Base-by-base conservation (phyloP, 495 filamentous ascomycete species). In the Aspergillus olivimuriae region DNA sequence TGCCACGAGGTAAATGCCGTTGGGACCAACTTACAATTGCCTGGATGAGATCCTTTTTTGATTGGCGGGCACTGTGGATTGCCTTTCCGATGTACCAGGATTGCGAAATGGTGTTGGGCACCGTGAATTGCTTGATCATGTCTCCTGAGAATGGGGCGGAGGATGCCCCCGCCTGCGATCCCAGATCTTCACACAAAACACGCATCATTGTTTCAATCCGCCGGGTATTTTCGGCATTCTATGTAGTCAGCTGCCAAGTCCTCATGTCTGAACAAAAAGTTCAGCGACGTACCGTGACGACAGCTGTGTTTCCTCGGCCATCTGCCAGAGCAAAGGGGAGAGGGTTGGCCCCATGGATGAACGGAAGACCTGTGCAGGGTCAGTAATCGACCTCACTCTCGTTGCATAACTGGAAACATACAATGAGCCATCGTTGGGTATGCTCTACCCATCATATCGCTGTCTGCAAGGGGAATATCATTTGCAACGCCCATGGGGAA, bases 21-120 rank as follows among this genome's bases (percentile, higher is more conserved):
- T 7, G 8, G n/a, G 16, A 19, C 17, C 23, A 43, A 5, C 77
- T 70, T 21, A 75, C 78, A 46, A 74, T 75, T 36, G 78, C 73
- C 1, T 73, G 60, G 11, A 82, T 66, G 43, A 81, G 77, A 4
- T 70, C 57, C 1, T 57, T 57, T 37, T 76, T 78, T 0, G 58
- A 55, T 23, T 56, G 52, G 30, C 72, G 58, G 4, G 75, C 72
- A 39, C 55, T 54, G n/a, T 67, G 70, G n/a, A 72, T 59, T 1
- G 61, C 59, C 14, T 78, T 66, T 12, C 68, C 69, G 14, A 73
- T 65, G 18, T 57, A 51, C 69, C 69, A 73, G 17, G 68, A 56
- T 44, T 57, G 53, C 10, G 63, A 67, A 12, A 64, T 52, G 0
- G 63, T 69, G 40, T 69, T 65, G 2, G 58, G 62, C 14, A 71